Evolutionary conservation across 306 rosid species (phyloP).

Genomic region (Castanospermum australe): DNA sequence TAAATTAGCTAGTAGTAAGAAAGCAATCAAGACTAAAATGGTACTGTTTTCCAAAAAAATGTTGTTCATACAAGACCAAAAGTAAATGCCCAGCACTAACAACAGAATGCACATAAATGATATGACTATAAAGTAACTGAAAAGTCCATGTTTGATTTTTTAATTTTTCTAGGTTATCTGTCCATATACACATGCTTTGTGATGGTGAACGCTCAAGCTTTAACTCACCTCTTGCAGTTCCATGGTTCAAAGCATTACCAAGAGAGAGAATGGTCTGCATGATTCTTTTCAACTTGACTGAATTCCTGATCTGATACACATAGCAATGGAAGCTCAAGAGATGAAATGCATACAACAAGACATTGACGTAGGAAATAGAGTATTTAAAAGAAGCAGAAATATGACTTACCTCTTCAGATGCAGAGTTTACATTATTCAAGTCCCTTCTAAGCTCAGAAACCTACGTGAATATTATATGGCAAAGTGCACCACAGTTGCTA

Average conservation of each 20-base stretch:
- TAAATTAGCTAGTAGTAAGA: constrained; percentile 18
- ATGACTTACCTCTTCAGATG: constrained; percentile 76
- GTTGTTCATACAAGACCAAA: background rate
- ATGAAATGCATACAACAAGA: constrained; percentile 3
- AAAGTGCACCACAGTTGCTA: constrained; percentile 29
- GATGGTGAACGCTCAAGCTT: constrained; percentile 12
- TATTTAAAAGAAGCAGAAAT: constrained; percentile 18
- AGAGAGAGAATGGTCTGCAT: constrained; percentile 99
- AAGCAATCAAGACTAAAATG: constrained; percentile 13
- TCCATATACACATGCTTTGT: background rate
- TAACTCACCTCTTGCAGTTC: constrained; percentile 97
- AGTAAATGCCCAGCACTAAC: constrained; percentile 5
- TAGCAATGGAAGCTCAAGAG: constrained; percentile 25
- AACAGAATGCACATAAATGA: background rate
- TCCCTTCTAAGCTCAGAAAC: constrained; percentile 77
- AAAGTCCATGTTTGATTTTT: background rate
- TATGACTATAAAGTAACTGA: background rate
- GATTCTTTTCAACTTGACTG: constrained; percentile 93
- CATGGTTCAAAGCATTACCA: constrained; percentile 97
- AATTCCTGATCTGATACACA: constrained; percentile 80
- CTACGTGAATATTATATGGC: constrained; percentile 40
- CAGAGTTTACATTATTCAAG: constrained; percentile 71
- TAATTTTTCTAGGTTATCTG: background rate
- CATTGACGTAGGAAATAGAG: background rate
- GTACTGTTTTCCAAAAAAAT: background rate